A percentile compares a stretch with the other conserved stretches of the same genome.
phyloP scores from a whole-genome alignment of 805 yeast genomes.

The Kodamaea fukazawae region DNA sequence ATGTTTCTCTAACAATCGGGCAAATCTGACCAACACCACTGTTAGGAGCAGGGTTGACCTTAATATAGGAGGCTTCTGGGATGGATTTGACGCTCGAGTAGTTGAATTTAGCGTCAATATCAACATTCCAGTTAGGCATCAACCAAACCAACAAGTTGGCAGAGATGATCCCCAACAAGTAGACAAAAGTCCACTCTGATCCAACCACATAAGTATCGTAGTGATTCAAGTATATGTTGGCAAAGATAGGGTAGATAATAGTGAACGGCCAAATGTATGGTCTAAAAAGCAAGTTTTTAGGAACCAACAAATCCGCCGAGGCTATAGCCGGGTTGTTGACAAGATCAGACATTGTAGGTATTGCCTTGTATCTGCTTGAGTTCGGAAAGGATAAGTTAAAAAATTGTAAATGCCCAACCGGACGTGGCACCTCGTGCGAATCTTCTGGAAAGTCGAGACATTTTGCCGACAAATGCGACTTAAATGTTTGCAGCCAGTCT shows the following conservation, averaged over 20 bases:
- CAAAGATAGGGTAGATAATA: slow-evolving; percentile 71
- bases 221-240: slow-evolving; percentile 58
- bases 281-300: slow-evolving; percentile 55
- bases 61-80: slow-evolving; percentile 65
- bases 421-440: slow-evolving; percentile 5
- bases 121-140: slow-evolving; percentile 92
- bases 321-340: slow-evolving; percentile 73
- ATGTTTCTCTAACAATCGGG: slow-evolving; percentile 51
- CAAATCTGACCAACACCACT: slow-evolving; percentile 84
- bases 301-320: slow-evolving; percentile 71
- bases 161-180: slow-evolving; percentile 68
- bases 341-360: slow-evolving; percentile 33
- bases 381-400: not conserved
- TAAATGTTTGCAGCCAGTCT: no score
- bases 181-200: slow-evolving; percentile 94
- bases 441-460: slow-evolving; percentile 3
- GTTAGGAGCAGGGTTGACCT: slow-evolving; percentile 79
- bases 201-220: slow-evolving; percentile 86
- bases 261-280: slow-evolving; percentile 85
- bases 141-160: slow-evolving; percentile 75
- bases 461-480: no score
- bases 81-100: slow-evolving; percentile 53
- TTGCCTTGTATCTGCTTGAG: not conserved
- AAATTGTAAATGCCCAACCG: not conserved
- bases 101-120: slow-evolving; percentile 66